Base-by-base conservation (phyloP, 441 rosid genomes). In the Adansonia gregorii region DNA sequence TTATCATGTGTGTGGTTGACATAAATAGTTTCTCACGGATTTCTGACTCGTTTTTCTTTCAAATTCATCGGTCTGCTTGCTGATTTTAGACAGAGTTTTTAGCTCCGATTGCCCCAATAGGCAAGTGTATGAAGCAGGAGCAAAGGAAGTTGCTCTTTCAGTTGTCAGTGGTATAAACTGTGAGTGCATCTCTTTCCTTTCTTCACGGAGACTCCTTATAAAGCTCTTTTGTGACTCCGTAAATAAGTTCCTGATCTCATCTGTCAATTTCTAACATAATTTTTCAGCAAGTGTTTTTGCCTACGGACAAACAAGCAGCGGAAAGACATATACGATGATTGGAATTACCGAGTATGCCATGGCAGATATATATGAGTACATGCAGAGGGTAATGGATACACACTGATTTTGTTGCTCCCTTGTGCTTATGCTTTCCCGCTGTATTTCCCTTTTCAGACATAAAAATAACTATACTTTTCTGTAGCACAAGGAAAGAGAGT, bases 241-340 rank as follows among this genome's bases (percentile, higher is more conserved):
- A 12, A 56, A 56, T 55, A 65, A 9, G 46, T 68, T 68, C 17
- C 19, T 39, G 14, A 35, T 15, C 14, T 66, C 17, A n/a, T 73
- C 66, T 15, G 69, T 80, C 24, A 39, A 72, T 59, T 66, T 66
- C 52, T 14, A 22, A 17, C 73, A 61, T 78, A 48, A 74, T 65
- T 79, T 87, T 89, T 78, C 88, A 97, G 99, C 98, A 4, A 96
- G 98, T 82, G 87, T 94, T 78, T 96, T 96, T 82, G 98, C 98
- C 65, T 96, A 96, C 81, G 98, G 98, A 73, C 99, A 96, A 56
- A 56, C 27, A 8, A 56, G 27, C 27, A 56, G 61, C 4, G 61
- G 61, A 17, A 56, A 56, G 10, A 91, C 97, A 8, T 93, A 86
- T 83, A 94, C 99, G 45, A 95, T 96, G 98, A 80, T 78, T 80